Conservation (phyloP, 2,329 filamentous ascomycete species). For the Dothideomycetes sp. region DNA sequence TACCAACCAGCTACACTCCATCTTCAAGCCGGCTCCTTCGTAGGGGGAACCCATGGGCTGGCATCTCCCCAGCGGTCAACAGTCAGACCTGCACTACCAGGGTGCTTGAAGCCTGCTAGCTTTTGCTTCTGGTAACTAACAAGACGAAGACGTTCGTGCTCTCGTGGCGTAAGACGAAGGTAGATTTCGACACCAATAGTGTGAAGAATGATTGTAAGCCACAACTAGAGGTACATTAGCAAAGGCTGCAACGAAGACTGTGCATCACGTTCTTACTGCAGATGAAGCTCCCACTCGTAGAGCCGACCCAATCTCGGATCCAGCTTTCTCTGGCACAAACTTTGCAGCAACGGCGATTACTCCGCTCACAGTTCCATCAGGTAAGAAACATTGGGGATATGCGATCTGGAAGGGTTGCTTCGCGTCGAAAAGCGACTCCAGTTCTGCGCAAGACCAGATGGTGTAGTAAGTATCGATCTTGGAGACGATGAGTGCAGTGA, state of each 20-base stretch:
- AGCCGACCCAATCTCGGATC: neutral
- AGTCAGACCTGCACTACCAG: conserved; percentile 40
- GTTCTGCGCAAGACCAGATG: conserved; percentile 40
- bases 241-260: neutral
- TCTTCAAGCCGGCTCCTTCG: too few species aligned
- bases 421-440: conserved; percentile 33
- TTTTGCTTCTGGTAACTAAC: conserved; percentile 49
- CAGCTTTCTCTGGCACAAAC: conserved; percentile 12
- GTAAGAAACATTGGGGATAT: conserved; percentile 35
- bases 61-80: conserved; percentile 29
- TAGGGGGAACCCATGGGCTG: conserved; percentile 9
- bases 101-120: conserved; percentile 43
- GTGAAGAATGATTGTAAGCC: neutral
- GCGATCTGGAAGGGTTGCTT: conserved; percentile 17
- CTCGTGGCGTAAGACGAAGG: conserved; percentile 44
- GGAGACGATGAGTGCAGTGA: conserved; percentile 34
- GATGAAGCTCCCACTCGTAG: neutral
- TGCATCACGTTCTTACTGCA: neutral
- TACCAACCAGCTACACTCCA: too few species aligned
- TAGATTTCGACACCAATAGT: conserved; percentile 23
- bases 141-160: conserved; percentile 45
- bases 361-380: conserved; percentile 10
- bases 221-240: neutral
- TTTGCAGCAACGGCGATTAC: conserved; percentile 22
- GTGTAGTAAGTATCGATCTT: conserved; percentile 27